Evolutionary conservation across 2,329 filamentous ascomycete species (phyloP).

Genomic region (Pseudopyrenochaeta lycopersici): DNA sequence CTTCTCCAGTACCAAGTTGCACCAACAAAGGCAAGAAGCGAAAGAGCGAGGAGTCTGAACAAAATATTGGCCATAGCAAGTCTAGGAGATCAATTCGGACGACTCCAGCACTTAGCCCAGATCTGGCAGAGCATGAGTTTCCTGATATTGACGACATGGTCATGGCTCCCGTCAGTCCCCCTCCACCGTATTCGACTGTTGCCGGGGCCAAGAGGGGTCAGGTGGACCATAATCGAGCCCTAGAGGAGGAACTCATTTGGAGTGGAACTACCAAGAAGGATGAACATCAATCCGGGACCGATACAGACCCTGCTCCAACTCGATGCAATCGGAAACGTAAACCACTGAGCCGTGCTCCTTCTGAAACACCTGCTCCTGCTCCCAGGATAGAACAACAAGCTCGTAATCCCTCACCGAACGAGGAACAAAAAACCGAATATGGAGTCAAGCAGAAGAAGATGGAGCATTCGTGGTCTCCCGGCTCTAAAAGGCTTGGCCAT

Average conservation of each 20-base stretch:
- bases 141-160: constrained; percentile 50
- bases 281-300: constrained; percentile 17
- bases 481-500: constrained; percentile 24
- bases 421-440: not conserved
- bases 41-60: constrained; percentile 57
- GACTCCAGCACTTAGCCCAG: constrained; percentile 19
- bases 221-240: not conserved
- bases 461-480: constrained; percentile 16
- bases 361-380: constrained; percentile 33
- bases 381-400: constrained; percentile 41
- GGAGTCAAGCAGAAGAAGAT: not conserved
- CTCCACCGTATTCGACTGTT: constrained; percentile 57
- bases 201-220: constrained; percentile 17
- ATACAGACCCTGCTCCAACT: constrained; percentile 9
- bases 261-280: constrained; percentile 17
- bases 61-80: constrained; percentile 26
- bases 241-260: constrained; percentile 19
- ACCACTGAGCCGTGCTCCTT: constrained; percentile 38
- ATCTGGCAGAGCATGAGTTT: constrained; percentile 40
- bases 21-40: constrained; percentile 50
- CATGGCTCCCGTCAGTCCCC: constrained; percentile 34
- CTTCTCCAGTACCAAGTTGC: constrained; percentile 26
- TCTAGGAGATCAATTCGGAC: constrained; percentile 25
- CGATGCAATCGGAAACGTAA: constrained; percentile 39
- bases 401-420: constrained; percentile 29